Conservation (phyloP, 192 early-diverging fungal species). For the Neocallimastix lanati region DNA sequence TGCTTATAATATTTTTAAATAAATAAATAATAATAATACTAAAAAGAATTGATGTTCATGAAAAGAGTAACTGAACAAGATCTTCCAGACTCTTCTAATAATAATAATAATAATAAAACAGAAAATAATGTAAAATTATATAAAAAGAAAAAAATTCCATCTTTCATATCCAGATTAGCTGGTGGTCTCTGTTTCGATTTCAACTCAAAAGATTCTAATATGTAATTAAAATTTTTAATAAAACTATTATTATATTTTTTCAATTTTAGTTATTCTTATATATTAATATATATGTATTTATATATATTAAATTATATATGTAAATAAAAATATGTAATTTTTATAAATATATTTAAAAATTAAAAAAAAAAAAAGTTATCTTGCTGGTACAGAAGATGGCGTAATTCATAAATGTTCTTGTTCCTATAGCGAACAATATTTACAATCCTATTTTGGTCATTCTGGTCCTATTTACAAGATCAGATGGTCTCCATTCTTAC, state of each 20-base stretch:
- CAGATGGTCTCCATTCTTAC: conserved; percentile 31
- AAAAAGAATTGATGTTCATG: conserved; percentile 39
- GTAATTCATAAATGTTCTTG: conserved; percentile 34
- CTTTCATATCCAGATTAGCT: conserved; percentile 34
- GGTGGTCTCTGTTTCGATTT: conserved; percentile 44
- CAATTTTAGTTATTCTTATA: too few species aligned
- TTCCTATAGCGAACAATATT: conserved; percentile 44
- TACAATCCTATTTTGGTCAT: conserved; percentile 28
- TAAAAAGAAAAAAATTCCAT: conserved; percentile 7
- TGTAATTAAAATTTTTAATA: conserved; percentile 11
- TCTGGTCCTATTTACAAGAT: conserved; percentile 33
- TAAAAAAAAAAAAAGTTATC: conserved; percentile 12
- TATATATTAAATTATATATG: too few species aligned
- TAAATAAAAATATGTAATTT: too few species aligned
- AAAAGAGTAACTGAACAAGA: conserved; percentile 31
- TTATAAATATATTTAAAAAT: too few species aligned
- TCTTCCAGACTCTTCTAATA: too few species aligned
- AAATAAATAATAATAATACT: not conserved
- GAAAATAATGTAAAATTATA: not conserved
- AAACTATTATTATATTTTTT: too few species aligned
- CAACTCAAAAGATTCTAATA: conserved; percentile 31
- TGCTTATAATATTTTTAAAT: not conserved
- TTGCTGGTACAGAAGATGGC: conserved; percentile 39
- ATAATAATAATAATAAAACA: not conserved
- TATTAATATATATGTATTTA: too few species aligned